These are phyloP conservation scores for Calvatia gigantea DNA, from an alignment of 768 basidiomycete species.

Conservation along the genomic window DNA sequence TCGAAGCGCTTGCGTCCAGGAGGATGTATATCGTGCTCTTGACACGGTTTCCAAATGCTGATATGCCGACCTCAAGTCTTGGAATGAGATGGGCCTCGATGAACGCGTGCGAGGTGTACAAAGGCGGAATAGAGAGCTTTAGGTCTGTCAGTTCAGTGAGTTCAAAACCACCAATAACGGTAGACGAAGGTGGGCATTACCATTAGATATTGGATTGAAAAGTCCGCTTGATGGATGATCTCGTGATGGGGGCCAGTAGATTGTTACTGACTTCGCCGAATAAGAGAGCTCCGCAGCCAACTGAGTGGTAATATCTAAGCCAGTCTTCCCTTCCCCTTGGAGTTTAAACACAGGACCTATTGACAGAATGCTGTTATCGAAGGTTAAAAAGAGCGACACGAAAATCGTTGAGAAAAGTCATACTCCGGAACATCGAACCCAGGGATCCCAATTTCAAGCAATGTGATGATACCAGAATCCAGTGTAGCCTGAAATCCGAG, in stretches of 20 bases:
- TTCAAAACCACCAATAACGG: background rate
- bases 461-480: constrained; percentile 36
- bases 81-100: constrained; percentile 48
- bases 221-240: constrained; percentile 13
- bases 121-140: constrained; percentile 35
- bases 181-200: constrained; percentile 31
- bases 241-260: constrained; percentile 14
- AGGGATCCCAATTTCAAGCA: constrained; percentile 1
- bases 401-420: background rate
- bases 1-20: constrained; percentile 32
- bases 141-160: constrained; percentile 25
- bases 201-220: constrained; percentile 35
- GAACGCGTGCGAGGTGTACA: constrained; percentile 33
- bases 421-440: constrained; percentile 8
- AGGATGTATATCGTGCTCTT: constrained; percentile 38
- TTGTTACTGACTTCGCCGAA: constrained; percentile 1
- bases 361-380: constrained; percentile 1
- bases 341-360: constrained; percentile 8
- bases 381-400: background rate
- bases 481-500: constrained; percentile 3
- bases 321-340: background rate
- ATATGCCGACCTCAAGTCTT: constrained; percentile 39
- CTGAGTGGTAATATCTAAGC: background rate
- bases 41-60: constrained; percentile 33
- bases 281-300: constrained; percentile 5